phyloP scores from a whole-genome alignment of 164 flowering plant genomes.

The Malania oleifera region DNA sequence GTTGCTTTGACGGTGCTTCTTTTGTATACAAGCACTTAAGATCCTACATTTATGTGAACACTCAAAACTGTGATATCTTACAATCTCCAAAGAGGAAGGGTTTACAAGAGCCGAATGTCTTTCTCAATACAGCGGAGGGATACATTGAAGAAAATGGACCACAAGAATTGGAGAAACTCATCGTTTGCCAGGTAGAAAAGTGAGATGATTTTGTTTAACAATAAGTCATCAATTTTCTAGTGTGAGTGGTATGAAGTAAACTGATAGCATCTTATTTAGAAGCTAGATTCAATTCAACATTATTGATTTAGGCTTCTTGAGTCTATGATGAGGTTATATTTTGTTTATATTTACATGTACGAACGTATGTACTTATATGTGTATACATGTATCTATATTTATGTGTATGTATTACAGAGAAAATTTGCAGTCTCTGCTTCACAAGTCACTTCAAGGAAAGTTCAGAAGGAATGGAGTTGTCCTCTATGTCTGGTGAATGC shows the following conservation, averaged over 20 bases:
- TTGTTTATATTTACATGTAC: too few relatives aligned
- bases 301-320: too few relatives aligned
- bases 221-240: too few relatives aligned
- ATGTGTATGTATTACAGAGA: conserved; percentile 5
- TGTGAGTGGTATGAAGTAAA: too few relatives aligned
- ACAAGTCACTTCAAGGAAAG: conserved; percentile 9
- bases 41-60: conserved; percentile 5
- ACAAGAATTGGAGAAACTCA: conserved; percentile 8
- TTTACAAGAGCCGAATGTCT: conserved; percentile 1
- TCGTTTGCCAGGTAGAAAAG: conserved; percentile 18
- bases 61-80: background rate
- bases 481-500: conserved; percentile 28
- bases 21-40: conserved; percentile 20
- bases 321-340: too few relatives aligned
- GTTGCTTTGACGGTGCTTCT: conserved; percentile 24
- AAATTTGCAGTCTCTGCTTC: background rate
- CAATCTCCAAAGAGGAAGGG: background rate
- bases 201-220: too few relatives aligned
- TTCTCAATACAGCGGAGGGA: conserved; percentile 6
- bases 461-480: conserved; percentile 35
- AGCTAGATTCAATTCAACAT: too few relatives aligned
- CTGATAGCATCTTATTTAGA: too few relatives aligned
- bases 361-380: too few relatives aligned
- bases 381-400: too few relatives aligned
- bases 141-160: conserved; percentile 9